A percentile compares a stretch with the other conserved stretches of the same genome.
Conservation (phyloP, 257 asterid species). For the Petunia axillaris region DNA sequence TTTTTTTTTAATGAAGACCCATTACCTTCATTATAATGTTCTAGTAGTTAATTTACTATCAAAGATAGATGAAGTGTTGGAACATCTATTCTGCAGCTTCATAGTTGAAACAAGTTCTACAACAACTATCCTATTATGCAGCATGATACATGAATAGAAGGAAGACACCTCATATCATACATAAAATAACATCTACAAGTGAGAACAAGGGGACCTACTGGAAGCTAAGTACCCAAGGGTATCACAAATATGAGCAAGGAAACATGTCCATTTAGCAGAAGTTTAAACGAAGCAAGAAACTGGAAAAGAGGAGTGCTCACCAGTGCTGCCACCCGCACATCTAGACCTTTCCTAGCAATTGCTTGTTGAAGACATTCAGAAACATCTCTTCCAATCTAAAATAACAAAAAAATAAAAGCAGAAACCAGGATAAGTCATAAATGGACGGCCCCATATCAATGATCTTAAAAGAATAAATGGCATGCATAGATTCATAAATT, state of each 20-base stretch:
- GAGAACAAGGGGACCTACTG: not conserved
- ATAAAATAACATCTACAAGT: not conserved
- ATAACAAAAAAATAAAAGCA: slow-evolving; percentile 11
- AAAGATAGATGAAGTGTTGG: not conserved
- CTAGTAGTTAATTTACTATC: not conserved
- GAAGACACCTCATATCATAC: not conserved
- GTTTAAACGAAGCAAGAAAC: not conserved
- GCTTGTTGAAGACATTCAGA: slow-evolving; percentile 75
- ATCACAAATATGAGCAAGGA: slow-evolving; percentile 14
- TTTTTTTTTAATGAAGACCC: not conserved
- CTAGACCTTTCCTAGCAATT: slow-evolving; percentile 60
- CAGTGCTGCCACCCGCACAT: slow-evolving; percentile 75
- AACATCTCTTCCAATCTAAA: slow-evolving; percentile 76
- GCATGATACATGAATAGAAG: not conserved
- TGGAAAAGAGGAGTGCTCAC: slow-evolving; percentile 47
- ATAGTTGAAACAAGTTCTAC: not conserved
- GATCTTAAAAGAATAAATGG: not conserved
- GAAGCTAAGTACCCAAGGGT: slow-evolving; percentile 10
- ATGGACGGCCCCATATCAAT: not conserved
- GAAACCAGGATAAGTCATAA: not conserved
- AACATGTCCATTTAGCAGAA: not conserved
- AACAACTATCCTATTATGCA: not conserved
- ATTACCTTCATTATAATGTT: not conserved
- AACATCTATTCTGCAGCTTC: not conserved
- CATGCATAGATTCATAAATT: not conserved